Percentiles rank a stretch among this genome's conserved stretches.
phyloP scores from a whole-genome alignment of 1,284 basidiomycete genomes.

The Omphalotus olearius region DNA sequence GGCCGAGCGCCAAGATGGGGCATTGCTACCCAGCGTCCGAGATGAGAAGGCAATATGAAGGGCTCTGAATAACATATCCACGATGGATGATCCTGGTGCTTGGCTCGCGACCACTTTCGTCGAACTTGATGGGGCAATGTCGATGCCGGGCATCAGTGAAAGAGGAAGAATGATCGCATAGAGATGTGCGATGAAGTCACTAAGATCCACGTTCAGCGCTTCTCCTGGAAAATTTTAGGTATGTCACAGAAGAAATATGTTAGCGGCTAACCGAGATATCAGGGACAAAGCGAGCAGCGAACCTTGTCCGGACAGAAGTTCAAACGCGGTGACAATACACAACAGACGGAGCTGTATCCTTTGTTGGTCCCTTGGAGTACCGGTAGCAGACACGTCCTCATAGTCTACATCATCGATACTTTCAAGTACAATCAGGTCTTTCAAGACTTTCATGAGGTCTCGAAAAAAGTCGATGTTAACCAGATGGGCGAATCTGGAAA shows the following conservation, averaged over 20 bases:
- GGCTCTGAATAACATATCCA: slow-evolving; percentile 83
- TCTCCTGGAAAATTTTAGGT: slow-evolving; percentile 55
- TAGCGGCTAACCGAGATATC: not conserved
- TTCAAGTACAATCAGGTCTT: slow-evolving; percentile 65
- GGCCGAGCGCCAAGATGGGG: slow-evolving; percentile 78
- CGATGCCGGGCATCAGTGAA: slow-evolving; percentile 49
- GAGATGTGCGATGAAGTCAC: slow-evolving; percentile 80
- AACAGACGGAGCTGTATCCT: slow-evolving; percentile 67
- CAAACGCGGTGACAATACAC: slow-evolving; percentile 94
- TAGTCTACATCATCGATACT: slow-evolving; percentile 36
- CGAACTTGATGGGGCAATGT: slow-evolving; percentile 27
- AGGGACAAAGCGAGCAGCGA: slow-evolving; percentile 19
- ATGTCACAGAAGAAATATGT: slow-evolving; percentile 2
- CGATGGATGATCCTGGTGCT: slow-evolving; percentile 31
- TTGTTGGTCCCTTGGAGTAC: slow-evolving; percentile 20
- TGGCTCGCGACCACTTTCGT: slow-evolving; percentile 16
- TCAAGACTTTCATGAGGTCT: slow-evolving; percentile 87
- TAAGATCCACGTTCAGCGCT: slow-evolving; percentile 92
- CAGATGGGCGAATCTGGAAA: slow-evolving; percentile 91
- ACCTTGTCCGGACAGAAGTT: slow-evolving; percentile 95
- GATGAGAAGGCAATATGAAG: slow-evolving; percentile 77
- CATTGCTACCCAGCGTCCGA: slow-evolving; percentile 44
- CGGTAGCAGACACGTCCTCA: slow-evolving; percentile 29
- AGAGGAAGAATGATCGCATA: slow-evolving; percentile 69
- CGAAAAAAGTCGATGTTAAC: slow-evolving; percentile 99